These are phyloP conservation scores for Penicillium maclennaniae DNA, from an alignment of 495 filamentous ascomycete species.

Conservation along the genomic window DNA sequence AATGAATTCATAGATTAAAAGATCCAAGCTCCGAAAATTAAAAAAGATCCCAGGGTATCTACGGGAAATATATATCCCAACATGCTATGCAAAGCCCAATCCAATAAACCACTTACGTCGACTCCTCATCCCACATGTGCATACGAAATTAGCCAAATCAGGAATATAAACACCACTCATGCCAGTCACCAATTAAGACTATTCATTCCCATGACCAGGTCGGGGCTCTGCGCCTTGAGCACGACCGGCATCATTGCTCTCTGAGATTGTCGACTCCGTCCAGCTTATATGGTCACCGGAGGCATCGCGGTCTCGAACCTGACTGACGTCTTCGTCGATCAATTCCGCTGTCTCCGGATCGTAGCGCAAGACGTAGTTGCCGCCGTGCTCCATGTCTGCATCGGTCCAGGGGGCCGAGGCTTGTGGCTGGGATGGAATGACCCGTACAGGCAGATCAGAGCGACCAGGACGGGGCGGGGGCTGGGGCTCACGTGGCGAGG, in stretches of 20 bases:
- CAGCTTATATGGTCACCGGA: slow-evolving; percentile 18
- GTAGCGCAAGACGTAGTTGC: slow-evolving; percentile 37
- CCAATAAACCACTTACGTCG: neutral
- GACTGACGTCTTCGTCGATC: slow-evolving; percentile 28
- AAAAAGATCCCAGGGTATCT: neutral
- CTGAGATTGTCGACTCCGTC: slow-evolving; percentile 19
- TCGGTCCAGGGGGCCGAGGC: slow-evolving; percentile 40
- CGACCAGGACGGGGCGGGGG: slow-evolving; percentile 13
- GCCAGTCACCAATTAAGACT: neutral
- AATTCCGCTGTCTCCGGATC: slow-evolving; percentile 46
- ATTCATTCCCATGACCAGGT: neutral
- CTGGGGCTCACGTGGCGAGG: slow-evolving; percentile 8
- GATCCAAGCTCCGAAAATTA: neutral
- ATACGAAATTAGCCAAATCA: neutral
- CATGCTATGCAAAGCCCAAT: neutral
- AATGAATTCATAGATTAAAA: no score
- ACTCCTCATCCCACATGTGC: neutral
- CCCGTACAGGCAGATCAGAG: slow-evolving; percentile 30
- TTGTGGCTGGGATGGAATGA: slow-evolving; percentile 39
- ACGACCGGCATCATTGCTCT: slow-evolving; percentile 5
- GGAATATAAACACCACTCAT: neutral
- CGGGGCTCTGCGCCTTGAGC: neutral
- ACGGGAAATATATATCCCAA: neutral
- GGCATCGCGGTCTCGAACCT: neutral
- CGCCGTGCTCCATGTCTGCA: slow-evolving; percentile 27